phyloP scores from a whole-genome alignment of 257 asterid species.

The Cynanchum wilfordii region DNA sequence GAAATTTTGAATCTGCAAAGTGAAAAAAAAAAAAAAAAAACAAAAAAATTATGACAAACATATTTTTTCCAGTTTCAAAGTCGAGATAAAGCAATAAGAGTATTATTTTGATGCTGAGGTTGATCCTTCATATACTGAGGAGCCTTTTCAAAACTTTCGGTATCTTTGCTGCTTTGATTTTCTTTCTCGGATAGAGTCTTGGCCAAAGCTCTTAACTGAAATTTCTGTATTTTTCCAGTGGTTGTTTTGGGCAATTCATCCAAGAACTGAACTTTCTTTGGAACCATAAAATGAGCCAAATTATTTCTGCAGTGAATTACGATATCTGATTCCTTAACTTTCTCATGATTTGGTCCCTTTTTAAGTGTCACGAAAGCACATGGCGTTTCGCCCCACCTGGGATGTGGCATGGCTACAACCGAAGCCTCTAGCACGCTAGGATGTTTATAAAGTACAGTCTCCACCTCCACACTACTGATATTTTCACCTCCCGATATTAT shows the following conservation, averaged over 20 bases:
- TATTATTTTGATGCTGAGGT: constrained; percentile 25
- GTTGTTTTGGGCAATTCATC: constrained; percentile 66
- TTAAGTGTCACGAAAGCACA: constrained; percentile 34
- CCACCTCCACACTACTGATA: constrained; percentile 85
- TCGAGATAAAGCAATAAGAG: constrained; percentile 48
- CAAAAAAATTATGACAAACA: too few relatives aligned
- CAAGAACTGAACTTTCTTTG: constrained; percentile 57
- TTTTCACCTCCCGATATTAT: constrained; percentile 94
- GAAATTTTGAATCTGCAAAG: too few relatives aligned
- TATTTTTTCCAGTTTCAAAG: constrained; percentile 27
- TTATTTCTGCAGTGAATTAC: constrained; percentile 51
- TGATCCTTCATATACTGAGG: constrained; percentile 19
- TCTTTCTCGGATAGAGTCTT: constrained; percentile 28
- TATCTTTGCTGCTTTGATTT: constrained; percentile 11
- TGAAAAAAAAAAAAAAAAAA: too few relatives aligned
- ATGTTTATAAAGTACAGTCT: constrained; percentile 50
- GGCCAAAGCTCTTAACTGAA: constrained; percentile 55
- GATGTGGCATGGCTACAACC: constrained; percentile 92
- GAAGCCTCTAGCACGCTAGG: constrained; percentile 59
- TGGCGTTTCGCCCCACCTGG: constrained; percentile 67
- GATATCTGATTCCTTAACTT: constrained; percentile 42
- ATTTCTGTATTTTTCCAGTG: constrained; percentile 70
- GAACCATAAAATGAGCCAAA: constrained; percentile 68
- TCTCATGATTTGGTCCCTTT: neutral
- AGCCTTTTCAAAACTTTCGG: constrained; percentile 22